A percentile compares a stretch with the other conserved stretches of the same genome.
phyloP scores from a whole-genome alignment of 371 early-diverging fungal genomes.

The Mortierella polycephala region DNA sequence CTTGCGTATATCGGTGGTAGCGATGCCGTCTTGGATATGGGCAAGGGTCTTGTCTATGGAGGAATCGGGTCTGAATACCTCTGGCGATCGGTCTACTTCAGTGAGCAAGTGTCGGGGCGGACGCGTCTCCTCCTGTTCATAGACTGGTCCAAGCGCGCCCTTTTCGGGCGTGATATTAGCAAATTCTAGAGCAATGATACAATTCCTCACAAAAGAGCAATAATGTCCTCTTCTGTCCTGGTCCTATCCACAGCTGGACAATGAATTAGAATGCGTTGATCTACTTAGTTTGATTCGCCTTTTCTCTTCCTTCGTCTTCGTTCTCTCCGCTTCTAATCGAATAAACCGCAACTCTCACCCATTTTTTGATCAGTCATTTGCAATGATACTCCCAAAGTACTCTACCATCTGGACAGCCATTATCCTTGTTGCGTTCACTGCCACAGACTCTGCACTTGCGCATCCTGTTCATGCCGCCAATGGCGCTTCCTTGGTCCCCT shows the following conservation, averaged over 20 bases:
- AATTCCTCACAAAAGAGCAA: background rate
- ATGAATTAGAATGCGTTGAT: conserved; percentile 5
- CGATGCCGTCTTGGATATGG: conserved; percentile 72
- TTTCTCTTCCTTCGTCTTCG: no score
- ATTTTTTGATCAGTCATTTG: no score
- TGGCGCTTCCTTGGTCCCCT: no score
- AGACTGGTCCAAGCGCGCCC: conserved; percentile 66
- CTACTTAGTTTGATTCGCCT: no score
- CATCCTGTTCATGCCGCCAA: no score
- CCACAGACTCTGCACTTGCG: no score
- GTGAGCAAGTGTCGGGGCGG: conserved; percentile 64
- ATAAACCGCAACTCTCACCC: no score
- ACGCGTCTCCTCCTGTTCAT: conserved; percentile 71
- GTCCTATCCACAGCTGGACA: background rate
- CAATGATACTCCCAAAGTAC: no score
- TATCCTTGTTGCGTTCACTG: no score
- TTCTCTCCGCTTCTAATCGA: no score
- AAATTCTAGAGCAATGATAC: conserved; percentile 51
- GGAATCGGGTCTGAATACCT: conserved; percentile 72
- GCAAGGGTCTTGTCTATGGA: conserved; percentile 66
- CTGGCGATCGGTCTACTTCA: conserved; percentile 76
- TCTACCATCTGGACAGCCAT: no score
- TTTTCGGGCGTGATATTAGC: conserved; percentile 76
- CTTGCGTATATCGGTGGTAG: conserved; percentile 87
- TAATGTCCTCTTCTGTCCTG: background rate